phyloP scores from a whole-genome alignment of 345 rosid genomes.

The thale cress (Arabidopsis thaliana) region DNA sequence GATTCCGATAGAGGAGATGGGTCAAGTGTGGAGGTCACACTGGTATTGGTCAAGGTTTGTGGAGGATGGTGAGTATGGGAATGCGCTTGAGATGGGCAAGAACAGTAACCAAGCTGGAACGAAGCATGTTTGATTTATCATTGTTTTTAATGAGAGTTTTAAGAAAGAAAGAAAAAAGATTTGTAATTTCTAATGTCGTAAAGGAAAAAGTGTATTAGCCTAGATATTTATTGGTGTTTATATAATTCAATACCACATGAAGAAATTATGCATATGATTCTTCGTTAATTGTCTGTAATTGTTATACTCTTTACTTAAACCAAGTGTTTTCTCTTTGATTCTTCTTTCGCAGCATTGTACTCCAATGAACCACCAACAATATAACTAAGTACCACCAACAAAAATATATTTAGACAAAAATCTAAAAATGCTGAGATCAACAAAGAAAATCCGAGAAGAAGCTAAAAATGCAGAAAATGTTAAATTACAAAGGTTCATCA shows the following conservation, averaged over 20 bases:
- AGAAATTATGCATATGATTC: constrained; percentile 28
- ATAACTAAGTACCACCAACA: not conserved
- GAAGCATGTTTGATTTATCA: constrained; percentile 37
- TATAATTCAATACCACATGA: constrained; percentile 28
- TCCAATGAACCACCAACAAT: too few species aligned
- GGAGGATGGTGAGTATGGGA: constrained; percentile 44
- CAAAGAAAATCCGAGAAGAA: too few species aligned
- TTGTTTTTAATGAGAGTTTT: not conserved
- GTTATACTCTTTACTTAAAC: too few species aligned
- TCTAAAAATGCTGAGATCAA: too few species aligned
- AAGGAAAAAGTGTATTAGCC: constrained; percentile 31
- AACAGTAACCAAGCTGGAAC: constrained; percentile 37
- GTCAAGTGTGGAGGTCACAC: constrained; percentile 49
- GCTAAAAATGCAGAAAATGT: not conserved
- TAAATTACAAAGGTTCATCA: not conserved
- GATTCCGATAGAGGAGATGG: constrained; percentile 51
- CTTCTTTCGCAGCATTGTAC: too few species aligned
- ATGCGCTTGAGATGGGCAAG: constrained; percentile 45
- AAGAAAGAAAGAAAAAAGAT: constrained; percentile 2
- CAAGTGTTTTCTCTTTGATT: too few species aligned
- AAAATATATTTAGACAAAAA: too few species aligned
- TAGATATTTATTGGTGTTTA: constrained; percentile 36
- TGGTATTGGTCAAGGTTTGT: constrained; percentile 51
- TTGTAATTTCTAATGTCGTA: constrained; percentile 27
- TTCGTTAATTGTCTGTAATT: not conserved